A percentile compares a stretch with the other conserved stretches of the same genome.
Conservation (phyloP, 2,329 filamentous ascomycete species). For the Colletotrichum sp. region DNA sequence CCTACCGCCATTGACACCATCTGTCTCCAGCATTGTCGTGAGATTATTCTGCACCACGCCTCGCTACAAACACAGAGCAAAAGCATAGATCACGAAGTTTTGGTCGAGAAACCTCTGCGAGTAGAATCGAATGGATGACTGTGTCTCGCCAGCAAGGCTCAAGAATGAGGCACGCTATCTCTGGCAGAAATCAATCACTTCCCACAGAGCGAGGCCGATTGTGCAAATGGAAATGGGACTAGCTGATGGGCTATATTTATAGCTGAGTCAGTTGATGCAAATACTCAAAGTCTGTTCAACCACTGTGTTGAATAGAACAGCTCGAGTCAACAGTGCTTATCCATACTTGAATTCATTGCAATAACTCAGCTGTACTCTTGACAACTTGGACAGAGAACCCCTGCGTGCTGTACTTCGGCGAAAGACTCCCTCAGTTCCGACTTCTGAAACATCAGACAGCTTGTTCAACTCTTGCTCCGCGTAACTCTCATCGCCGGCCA, state of each 20-base stretch:
- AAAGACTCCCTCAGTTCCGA: fast-evolving
- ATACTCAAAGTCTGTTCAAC: fast-evolving
- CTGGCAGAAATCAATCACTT: not conserved
- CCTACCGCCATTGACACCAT: not conserved
- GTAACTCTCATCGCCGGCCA: not conserved
- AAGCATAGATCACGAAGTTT: not conserved
- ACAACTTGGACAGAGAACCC: not conserved
- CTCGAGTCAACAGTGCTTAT: not conserved
- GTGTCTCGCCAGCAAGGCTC: not conserved
- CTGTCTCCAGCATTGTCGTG: fast-evolving
- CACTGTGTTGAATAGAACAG: not conserved
- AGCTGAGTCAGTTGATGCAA: fast-evolving
- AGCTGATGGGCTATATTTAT: not conserved
- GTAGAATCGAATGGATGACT: not conserved
- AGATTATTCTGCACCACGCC: not conserved
- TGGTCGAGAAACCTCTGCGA: not conserved
- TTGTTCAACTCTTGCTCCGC: not conserved
- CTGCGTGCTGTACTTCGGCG: no score
- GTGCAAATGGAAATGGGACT: no score
- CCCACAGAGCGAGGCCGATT: not conserved
- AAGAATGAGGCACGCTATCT: not conserved
- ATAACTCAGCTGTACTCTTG: not conserved
- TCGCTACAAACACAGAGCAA: not conserved
- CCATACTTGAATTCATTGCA: not conserved
- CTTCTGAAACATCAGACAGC: not conserved